Percentiles rank a stretch among this genome's conserved stretches.
phyloP scores from a whole-genome alignment of 202 grass and related monocot genomes.

The Brachypodium distachyon region DNA sequence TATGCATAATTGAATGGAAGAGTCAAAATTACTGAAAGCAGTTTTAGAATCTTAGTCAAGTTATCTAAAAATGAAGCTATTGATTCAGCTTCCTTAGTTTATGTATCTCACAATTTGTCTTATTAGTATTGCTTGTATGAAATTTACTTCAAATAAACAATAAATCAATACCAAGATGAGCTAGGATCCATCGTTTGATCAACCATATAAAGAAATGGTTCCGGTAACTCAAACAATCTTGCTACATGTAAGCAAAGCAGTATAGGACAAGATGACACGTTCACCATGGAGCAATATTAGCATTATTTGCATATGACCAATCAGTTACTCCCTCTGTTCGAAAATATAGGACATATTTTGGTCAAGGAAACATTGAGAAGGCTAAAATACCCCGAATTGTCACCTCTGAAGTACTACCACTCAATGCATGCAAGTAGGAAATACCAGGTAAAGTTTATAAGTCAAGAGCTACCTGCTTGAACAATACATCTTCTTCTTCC shows the following conservation, averaged over 20 bases:
- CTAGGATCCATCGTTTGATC: neutral
- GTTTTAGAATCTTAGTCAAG: neutral
- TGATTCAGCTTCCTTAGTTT: neutral
- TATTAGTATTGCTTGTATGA: neutral
- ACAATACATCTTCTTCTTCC: conserved; percentile 85
- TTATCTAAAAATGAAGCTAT: neutral
- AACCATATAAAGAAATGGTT: neutral
- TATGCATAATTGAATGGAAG: neutral
- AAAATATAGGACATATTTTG: neutral
- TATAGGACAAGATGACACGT: neutral
- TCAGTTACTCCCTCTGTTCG: neutral
- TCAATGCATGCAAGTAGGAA: neutral
- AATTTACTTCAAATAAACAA: neutral
- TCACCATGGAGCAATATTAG: neutral
- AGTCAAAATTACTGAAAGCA: neutral
- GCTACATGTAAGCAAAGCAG: neutral
- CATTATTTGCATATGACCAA: neutral
- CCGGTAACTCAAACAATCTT: neutral
- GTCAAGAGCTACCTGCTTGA: conserved; percentile 65
- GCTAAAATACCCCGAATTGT: neutral
- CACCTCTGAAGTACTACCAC: neutral
- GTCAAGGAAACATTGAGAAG: neutral
- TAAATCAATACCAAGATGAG: neutral
- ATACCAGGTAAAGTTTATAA: neutral
- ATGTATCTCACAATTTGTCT: neutral